Base-by-base conservation (phyloP, 495 filamentous ascomycete species). In the Penicillium tannophilum region DNA sequence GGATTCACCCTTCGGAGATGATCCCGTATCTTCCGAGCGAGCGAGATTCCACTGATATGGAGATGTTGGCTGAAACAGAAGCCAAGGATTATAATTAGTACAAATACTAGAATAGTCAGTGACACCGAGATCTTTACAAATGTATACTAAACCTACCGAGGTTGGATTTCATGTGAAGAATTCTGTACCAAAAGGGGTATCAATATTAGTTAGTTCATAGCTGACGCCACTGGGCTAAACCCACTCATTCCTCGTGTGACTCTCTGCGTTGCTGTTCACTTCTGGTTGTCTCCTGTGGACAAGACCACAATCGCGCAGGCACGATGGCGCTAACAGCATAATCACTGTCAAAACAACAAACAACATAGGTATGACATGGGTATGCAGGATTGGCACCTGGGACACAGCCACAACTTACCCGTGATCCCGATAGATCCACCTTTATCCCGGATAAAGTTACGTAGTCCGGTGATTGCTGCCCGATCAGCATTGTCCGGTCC, bases 391-490 rank as follows among this genome's bases (percentile, higher is more conserved):
- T 2, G 8, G 11, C 33, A 11, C 6, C 11, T 35, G 9, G 4
- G 6, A 35, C 33, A 12, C 33, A 28, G 26, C 26, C 26, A 28
- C 26, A 2, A 28, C 26, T 6, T n/a, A 52, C 49, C 31, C 12
- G 35, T 52, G 31, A 41, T 52, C 5, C 39, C 52, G 6, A 54
- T 30, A 30, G 36, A 17, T 8, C 52, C 52, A 12, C 52, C 52
- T 3, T 31, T 42, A 54, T 42, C 39, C 3, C 36, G 52, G n/a
- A 54, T 28, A 19, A 54, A 54, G 39, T 54, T 54, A 3, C 52
- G 35, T 20, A 54, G 23, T 16, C 52, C 52, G n/a, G 52, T 54
- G 5, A 44, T 44, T 5, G 44, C 52, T 20, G 36, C 52, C 24
- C 52, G 52, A 17, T 54, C 52, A 10, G 20, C 36, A n/a, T 44